Percentiles rank a stretch among this genome's conserved stretches.
These are phyloP conservation scores for Paramecium sonneborni DNA, from an alignment of 73 alveolate genomes.

Conservation along the genomic window DNA sequence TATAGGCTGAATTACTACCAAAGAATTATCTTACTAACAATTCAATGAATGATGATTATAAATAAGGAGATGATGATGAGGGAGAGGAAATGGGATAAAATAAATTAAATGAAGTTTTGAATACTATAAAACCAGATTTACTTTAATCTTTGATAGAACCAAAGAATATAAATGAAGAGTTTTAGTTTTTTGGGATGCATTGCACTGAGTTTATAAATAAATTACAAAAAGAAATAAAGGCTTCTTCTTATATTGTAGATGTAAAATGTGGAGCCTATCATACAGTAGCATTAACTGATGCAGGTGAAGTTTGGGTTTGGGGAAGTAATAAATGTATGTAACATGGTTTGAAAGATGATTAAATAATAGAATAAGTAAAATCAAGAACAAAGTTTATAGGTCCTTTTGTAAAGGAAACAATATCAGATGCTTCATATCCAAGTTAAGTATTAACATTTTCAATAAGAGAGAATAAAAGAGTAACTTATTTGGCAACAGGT, in stretches of 20 bases:
- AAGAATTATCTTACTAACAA: neutral
- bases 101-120: slow-evolving; percentile 15
- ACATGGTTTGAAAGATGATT: slow-evolving; percentile 51
- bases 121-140: neutral
- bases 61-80: slow-evolving; percentile 58
- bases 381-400: neutral
- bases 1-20: slow-evolving; percentile 43
- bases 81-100: neutral
- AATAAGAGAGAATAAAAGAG: slow-evolving; percentile 68
- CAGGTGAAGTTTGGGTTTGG: slow-evolving; percentile 90
- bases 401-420: neutral
- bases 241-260: slow-evolving; percentile 78
- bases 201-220: neutral
- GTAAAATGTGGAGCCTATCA: slow-evolving; percentile 90
- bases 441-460: slow-evolving; percentile 31
- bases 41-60: neutral
- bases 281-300: slow-evolving; percentile 85
- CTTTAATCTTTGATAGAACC: neutral
- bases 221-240: neutral
- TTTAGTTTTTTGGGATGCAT: neutral
- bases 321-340: slow-evolving; percentile 76
- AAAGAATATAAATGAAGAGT: neutral
- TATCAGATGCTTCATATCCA: neutral
- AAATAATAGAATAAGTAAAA: slow-evolving; percentile 1
- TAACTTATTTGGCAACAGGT: slow-evolving; percentile 86